Evolutionary conservation across 208 protist genomes (phyloP), one percentile per base, ranked within the genome.

Genomic region (Trypanosoma theileri): DNA sequence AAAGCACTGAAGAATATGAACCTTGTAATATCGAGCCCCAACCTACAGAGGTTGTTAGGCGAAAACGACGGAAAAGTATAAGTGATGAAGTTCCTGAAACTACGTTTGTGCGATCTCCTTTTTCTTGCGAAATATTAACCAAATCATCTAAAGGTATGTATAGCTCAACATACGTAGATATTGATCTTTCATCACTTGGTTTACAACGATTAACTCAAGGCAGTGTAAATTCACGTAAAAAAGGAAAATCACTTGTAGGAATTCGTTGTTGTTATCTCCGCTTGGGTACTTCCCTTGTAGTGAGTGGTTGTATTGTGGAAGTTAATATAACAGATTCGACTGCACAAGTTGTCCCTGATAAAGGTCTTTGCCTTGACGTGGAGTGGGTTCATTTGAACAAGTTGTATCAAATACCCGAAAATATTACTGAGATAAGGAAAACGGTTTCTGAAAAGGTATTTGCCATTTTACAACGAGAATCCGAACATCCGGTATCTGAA

Each of bases 301-400:
- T 90, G 3, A 82, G 73, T 24, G 84, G 84, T 10, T 69, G 75
- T 51, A 82, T 90, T 64, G 56, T 85, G 16, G 84, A 87, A 54
- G 58, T 82, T 1, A 81, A 72, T 48, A 42, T 72, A 9, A 40
- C 41, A 9, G 80, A 70, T 11, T 58, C 58, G 52, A 78, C 58
- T 12, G 73, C 81, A 31, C 73, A 85, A 31, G 69, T 90, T 14
- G 82, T 75, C 24, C 80, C 84, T 53, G 84, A 90, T 17, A 72
- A 73, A 14, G 84, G 79, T 31, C 31, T 78, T 17, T 31, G 64
- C 46, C 63, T 77, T 10, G 67, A 66, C 0, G 50, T 87, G 9
- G 77, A 76, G 22, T 90, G 84, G 84, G 75, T 87, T 0, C 46
- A 52, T 35, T 22, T 85, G n/a, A 60, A 66, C 9, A 77, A 75